Evolutionary conservation across 331 rosid genomes (phyloP), one percentile per base, ranked within the genome.

Genomic region (Rosa hybrid): DNA sequence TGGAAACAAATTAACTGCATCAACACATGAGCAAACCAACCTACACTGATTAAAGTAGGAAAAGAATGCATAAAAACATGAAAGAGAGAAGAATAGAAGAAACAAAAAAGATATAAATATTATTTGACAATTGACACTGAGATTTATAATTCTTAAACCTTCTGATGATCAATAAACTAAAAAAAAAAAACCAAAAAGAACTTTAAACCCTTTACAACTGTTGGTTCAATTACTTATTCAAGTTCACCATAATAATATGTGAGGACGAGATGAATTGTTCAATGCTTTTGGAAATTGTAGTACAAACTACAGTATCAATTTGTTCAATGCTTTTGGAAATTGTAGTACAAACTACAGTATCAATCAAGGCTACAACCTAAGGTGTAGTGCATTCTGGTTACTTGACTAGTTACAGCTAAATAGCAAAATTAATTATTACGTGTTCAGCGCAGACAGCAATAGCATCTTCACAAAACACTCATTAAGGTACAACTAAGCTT

Each of bases 401-500:
- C 39, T 74, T 25, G 77, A 74, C n/a, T 54, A 20, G n/a, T 46
- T 30, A 46, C 46, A 51, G 63, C 25, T 13, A 72, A n/a, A 62
- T 3, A 18, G 46, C 14, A 60, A 23, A 45, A 62, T 14, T 4
- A 13, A 11, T 8, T 6, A 30, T 42, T 38, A 53, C 1, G 21
- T n/a, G 51, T 44, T 30, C 50, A 65, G 11, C 0, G 1, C 3
- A 23, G 67, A 54, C 23, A 75, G 79, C 80, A 73, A 56, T 65
- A 16, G 21, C 9, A 57, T 53, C 56, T 72, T 77, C 54, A 83
- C 63, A 48, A 62, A 74, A 45, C 16, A 50, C 65, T 34, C 48
- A 14, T 25, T 67, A 74, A 57, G 63, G 18, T 56, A 39, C 76
- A 81, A 34, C 44, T 72, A 80, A 64, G 72, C 64, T 62, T 60